Evolutionary conservation across 805 yeast species (phyloP), one percentile per base, ranked within the genome.

Genomic region (Saturnispora besseyi): DNA sequence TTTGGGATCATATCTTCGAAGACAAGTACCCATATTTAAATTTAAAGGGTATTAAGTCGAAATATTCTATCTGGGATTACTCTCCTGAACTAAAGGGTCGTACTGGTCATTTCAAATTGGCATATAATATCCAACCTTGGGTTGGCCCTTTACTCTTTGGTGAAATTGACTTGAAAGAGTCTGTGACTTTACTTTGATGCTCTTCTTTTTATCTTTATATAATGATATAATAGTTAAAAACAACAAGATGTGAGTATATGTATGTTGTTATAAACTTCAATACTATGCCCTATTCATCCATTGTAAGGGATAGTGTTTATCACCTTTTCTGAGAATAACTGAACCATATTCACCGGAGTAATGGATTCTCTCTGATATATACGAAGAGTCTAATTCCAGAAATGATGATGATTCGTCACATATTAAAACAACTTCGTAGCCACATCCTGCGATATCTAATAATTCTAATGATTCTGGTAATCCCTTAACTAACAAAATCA

Each of bases 41-140:
- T 18, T 65, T 87, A 52, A 62, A 59, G 9, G 74, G 78, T 53
- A 75, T 69, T 41, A 77, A 77, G 55, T 77, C 90, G 1, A 86
- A 87, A 66, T 91, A 91, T 64, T 78, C 87, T 0, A 87, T 88
- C 12, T 93, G 95, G 88, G 98, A 91, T 66, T 75, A 82, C 47
- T 82, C 81, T 58, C 76, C 77, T 48, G 66, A 75, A 22, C 76
- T 83, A 53, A 70, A 78, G 45, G 79, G 77, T 47, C 78, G 85
- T 58, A 77, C 82, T 22, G 87, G 95, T 21, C 72, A 69, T 4
- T 70, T 91, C 50, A 78, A 74, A 53, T 70, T 91, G 47, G 89
- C 87, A 55, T 91, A 96, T 91, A 90, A 90, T 63, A 75, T 91
- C 43, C 98, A 91, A 68, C 99, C 99, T 1, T 75, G 81, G 64